Evolutionary conservation across 225 moss, liverwort and hornwort species (phyloP).

Genomic region (Antitrichia curtipendula): DNA sequence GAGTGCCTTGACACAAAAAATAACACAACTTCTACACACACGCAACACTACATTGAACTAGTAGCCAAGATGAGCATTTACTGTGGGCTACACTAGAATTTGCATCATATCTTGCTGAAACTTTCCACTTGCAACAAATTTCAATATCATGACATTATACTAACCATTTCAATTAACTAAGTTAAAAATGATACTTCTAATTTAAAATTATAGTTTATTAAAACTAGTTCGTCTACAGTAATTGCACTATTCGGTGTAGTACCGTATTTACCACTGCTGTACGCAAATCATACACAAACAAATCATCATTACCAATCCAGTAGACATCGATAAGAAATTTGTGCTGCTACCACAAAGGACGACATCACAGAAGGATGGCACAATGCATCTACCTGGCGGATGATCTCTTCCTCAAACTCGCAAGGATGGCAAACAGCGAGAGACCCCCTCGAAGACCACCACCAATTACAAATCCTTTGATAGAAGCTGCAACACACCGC

Average conservation of each 20-base stretch:
- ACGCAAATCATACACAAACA: not conserved
- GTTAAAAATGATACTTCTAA: not conserved
- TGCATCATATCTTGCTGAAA: not conserved
- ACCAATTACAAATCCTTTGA: slow-evolving; percentile 85
- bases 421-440: slow-evolving; percentile 55
- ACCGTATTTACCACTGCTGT: not conserved
- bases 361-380: not conserved
- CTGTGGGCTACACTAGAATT: not conserved
- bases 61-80: not conserved
- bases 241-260: not conserved
- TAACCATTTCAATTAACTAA: not conserved
- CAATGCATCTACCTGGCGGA: slow-evolving; percentile 35
- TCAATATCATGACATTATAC: not conserved
- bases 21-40: not conserved
- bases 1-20: not conserved
- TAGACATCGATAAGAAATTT: not conserved
- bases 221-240: not conserved
- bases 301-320: not conserved
- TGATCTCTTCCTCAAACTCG: slow-evolving; percentile 45
- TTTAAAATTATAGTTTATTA: not conserved
- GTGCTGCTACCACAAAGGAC: not conserved
- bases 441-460: slow-evolving; percentile 84
- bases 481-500: slow-evolving; percentile 72
- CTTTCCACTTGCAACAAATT: not conserved
- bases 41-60: not conserved